phyloP scores from a whole-genome alignment of 805 yeast species.

The Nakazawaea wyomingensis region DNA sequence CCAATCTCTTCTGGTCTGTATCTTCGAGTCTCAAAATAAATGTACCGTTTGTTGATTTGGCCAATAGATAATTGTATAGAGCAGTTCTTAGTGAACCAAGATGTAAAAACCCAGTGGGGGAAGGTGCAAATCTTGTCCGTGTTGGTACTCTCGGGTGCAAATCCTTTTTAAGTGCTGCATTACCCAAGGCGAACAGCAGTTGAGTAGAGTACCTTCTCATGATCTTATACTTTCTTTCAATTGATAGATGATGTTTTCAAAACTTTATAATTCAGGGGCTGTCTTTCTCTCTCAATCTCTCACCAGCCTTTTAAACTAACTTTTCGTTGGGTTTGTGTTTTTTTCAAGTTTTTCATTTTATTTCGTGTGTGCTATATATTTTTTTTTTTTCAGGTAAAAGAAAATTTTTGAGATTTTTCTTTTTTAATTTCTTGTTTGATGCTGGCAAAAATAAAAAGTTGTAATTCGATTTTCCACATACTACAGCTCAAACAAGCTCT shows the following conservation, averaged over 20 bases:
- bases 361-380: too few species aligned
- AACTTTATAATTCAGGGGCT: constrained; percentile 5
- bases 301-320: background rate
- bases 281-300: background rate
- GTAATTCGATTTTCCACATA: too few species aligned
- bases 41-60: constrained; percentile 72
- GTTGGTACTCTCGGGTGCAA: constrained; percentile 49
- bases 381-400: too few species aligned
- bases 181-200: constrained; percentile 9
- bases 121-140: constrained; percentile 93
- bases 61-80: constrained; percentile 78
- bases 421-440: too few species aligned
- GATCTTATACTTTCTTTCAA: too few species aligned
- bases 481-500: too few species aligned
- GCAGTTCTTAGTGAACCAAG: constrained; percentile 94
- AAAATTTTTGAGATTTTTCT: too few species aligned
- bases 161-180: background rate
- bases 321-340: too few species aligned
- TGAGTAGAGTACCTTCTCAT: constrained; percentile 1
- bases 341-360: too few species aligned
- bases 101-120: constrained; percentile 96
- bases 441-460: too few species aligned
- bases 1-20: constrained; percentile 79
- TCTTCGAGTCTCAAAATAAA: constrained; percentile 86
- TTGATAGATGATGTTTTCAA: too few species aligned